Evolutionary conservation across 805 yeast species (phyloP).

Genomic region (Lipomyces starkeyi): DNA sequence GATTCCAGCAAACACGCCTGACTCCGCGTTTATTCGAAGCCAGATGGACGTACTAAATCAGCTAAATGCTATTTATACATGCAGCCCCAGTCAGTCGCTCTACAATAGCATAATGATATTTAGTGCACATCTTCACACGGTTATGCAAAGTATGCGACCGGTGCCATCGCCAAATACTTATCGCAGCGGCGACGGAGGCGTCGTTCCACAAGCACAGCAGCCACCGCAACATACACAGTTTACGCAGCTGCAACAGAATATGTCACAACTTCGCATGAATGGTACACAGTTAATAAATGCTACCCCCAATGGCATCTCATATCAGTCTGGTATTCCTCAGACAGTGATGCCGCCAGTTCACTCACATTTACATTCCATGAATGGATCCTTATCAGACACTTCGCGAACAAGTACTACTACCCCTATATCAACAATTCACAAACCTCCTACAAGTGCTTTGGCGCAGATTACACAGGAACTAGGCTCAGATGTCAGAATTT

Average conservation of each 20-base stretch:
- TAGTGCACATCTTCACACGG: background rate
- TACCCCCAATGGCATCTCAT: background rate
- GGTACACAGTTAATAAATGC: background rate
- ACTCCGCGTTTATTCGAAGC: background rate
- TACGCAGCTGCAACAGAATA: background rate
- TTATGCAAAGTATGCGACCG: background rate
- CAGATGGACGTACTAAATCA: background rate
- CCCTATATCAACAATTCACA: background rate
- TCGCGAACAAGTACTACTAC: background rate
- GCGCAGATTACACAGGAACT: background rate
- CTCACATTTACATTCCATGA: background rate
- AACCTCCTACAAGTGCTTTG: background rate
- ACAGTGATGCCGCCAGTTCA: background rate
- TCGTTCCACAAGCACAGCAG: background rate
- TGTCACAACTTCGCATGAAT: background rate
- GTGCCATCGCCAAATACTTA: background rate
- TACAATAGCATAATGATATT: background rate
- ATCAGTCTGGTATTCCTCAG: background rate
- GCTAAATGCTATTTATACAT: background rate
- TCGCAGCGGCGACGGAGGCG: background rate
- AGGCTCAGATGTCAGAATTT: background rate
- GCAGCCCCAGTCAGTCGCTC: background rate
- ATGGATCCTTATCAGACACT: background rate
- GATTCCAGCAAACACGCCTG: background rate
- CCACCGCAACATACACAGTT: background rate